These are phyloP conservation scores for Quercus lobata DNA, from an alignment of 331 rosid genomes.

Conservation along the genomic window DNA sequence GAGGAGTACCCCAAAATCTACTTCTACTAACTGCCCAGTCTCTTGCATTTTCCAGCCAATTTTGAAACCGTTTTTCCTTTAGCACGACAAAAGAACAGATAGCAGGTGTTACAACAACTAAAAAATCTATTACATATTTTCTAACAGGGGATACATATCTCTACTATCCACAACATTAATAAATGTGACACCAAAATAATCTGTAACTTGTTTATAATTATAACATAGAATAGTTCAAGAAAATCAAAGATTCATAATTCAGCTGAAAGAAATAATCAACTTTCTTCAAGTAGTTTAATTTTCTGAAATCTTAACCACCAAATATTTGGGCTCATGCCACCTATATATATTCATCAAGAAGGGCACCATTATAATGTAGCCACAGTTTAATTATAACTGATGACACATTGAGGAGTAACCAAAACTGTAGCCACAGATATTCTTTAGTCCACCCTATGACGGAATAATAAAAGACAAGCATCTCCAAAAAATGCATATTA, in stretches of 20 bases:
- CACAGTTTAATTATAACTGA: background rate
- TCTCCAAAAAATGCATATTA: background rate
- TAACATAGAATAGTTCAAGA: background rate
- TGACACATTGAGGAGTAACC: background rate
- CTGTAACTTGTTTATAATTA: background rate
- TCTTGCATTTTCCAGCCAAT: slow-evolving; percentile 99
- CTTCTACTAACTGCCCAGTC: slow-evolving; percentile 99
- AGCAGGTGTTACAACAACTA: background rate
- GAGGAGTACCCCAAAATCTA: slow-evolving; percentile 99
- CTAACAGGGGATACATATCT: background rate
- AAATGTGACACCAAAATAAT: background rate
- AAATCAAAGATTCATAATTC: background rate
- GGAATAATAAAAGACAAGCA: background rate
- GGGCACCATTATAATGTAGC: background rate
- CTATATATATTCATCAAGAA: background rate
- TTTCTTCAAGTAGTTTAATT: background rate
- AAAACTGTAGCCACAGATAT: background rate
- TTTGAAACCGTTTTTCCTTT: slow-evolving; percentile 94
- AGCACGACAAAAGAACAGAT: slow-evolving; percentile 17
- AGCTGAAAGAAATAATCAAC: background rate
- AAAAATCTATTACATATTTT: background rate
- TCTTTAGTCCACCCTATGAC: background rate
- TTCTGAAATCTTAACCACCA: background rate
- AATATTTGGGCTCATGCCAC: background rate
- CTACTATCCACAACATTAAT: background rate